Base-by-base conservation (phyloP, 2,329 filamentous ascomycete genomes). In the Hymenoscyphus occultus region DNA sequence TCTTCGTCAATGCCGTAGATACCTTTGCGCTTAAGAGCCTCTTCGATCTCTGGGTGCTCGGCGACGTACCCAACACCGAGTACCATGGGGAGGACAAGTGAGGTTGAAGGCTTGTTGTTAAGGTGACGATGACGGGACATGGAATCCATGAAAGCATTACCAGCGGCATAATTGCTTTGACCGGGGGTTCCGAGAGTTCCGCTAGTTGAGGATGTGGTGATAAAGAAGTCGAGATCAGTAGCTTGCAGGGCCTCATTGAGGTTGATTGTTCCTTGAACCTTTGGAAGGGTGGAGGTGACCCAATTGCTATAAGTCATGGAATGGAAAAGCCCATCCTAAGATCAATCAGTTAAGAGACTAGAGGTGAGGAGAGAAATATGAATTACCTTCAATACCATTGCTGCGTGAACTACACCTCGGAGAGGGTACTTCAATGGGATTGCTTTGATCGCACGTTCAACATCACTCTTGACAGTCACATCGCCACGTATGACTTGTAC, bases 131-230 rank as follows among this genome's bases (percentile, higher is more conserved):
- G 74, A 1, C 70, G 58, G 0, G 74, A 71, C 39, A 78, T 74
- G 1, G 71, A 68, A 59, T 80, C 78, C 1, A 78, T 72, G 67
- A 75, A 79, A 9, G 67, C 70, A 63, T 80, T 80, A 2, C 73
- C 74, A 0, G 77, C 73, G n/a, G 71, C 74, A 58, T 80, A 80
- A 51, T 78, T 78, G 32, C 65, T 68, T 60, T 80, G 77, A 0
- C 71, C 74, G 0, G 75, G 66, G 0, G 65, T 72, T 0, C 76
- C 78, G 0, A 77, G 64, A 35, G 35, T 35, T 5, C 35, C 35
- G 2, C 35, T 35, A 5, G 35, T 35, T 35, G 35, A 35, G 3
- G 35, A 35, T 0, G 35, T 35, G 35, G 35, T 35, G 35, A 35
- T 35, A 10, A 35, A 35, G 35, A 35, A 35, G 35, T 35, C 35